phyloP scores from a whole-genome alignment of 176 grass and related monocot genomes.

The Zea luxurians region DNA sequence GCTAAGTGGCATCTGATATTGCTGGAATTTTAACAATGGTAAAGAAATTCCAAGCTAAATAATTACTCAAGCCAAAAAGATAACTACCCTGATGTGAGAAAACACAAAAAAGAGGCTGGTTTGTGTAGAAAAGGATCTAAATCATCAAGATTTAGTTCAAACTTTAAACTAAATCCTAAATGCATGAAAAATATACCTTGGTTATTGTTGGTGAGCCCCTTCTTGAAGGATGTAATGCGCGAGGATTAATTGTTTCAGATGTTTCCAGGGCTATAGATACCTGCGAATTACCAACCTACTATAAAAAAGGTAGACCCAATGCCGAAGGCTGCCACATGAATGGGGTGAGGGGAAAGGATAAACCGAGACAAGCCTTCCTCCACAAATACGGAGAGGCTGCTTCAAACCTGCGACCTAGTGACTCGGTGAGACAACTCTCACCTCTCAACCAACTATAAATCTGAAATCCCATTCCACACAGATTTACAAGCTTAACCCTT shows the following conservation, averaged over 20 bases:
- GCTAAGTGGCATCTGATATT: not conserved
- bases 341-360: no score
- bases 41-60: not conserved
- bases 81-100: not conserved
- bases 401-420: no score
- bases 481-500: conserved; percentile 29
- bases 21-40: not conserved
- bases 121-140: not conserved
- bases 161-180: not conserved
- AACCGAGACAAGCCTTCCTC: no score
- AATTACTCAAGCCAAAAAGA: conserved; percentile 23
- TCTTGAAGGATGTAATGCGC: conserved; percentile 90
- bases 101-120: not conserved
- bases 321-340: no score
- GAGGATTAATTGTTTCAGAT: conserved; percentile 84
- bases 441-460: no score
- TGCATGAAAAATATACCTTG: conserved; percentile 60
- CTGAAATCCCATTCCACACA: conserved; percentile 19
- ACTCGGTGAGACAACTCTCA: no score
- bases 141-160: conserved; percentile 8
- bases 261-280: conserved; percentile 89
- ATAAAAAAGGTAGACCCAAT: no score
- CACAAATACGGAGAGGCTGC: no score
- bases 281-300: conserved; percentile 35
- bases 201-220: conserved; percentile 83